Base-by-base conservation (phyloP, 768 basidiomycete genomes). In the Rhizopogon sp. region DNA sequence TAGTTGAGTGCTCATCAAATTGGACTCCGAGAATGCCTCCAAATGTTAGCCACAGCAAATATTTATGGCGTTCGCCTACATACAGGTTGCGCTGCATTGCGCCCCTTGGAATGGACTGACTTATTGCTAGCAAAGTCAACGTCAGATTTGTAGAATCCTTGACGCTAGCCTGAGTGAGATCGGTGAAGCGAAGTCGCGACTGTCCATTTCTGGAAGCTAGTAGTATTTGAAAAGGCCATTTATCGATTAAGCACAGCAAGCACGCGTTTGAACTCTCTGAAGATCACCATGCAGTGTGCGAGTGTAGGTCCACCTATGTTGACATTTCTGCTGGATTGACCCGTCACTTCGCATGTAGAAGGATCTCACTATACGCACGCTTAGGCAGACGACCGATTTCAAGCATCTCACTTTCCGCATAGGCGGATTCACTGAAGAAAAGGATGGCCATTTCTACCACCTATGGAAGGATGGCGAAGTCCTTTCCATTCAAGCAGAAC, bases 391-490 rank as follows among this genome's bases (percentile, higher is more conserved):
- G 58, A 50, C 62, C 33, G 66, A 69, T 22, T 64, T 67, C 2
- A 43, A 59, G 16, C 46, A 50, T 40, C 49, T 71, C 37, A 70
- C 64, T 29, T 17, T 71, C 16, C 52, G 43, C 1, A 42, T 66
- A 10, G 47, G 51, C 2, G 63, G 51, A 17, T 40, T 37, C 17
- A 61, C 54, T 13, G 6, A 52, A 14, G 16, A 31, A 13, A 6
- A 1, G 16, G 45, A 43, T 11, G 70, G 68, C 8, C 56, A 59
- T 39, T 65, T 66, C 43, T 70, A 59, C 20, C 42, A 64, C 44
- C 39, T 70, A 22, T 68, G 70, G 68, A 67, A 71, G 66, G 41
- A 70, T 20, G 63, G 70, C 3, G 55, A 66, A 43, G 64, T 60
- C 51, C 50, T 71, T 17, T 50, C 59, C 42, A 63, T 70, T 33